phyloP scores from a whole-genome alignment of 2,329 filamentous ascomycete species.

The Monilinia fructicola region DNA sequence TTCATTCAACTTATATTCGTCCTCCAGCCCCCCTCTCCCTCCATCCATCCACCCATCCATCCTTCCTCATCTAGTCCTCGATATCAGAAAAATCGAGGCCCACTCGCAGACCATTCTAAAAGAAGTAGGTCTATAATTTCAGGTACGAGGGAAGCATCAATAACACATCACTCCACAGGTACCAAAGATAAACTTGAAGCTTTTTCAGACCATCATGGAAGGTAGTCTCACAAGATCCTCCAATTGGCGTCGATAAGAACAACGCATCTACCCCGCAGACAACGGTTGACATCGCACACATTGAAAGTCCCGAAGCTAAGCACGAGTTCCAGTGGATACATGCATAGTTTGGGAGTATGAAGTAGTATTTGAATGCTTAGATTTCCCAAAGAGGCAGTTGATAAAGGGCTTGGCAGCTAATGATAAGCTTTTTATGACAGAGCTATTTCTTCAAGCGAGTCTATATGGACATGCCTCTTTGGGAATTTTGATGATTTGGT shows the following conservation, averaged over 20 bases:
- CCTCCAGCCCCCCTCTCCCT: no score
- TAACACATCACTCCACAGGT: not conserved
- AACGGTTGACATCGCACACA: conserved; percentile 3
- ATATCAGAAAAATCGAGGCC: no score
- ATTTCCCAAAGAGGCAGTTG: conserved; percentile 17
- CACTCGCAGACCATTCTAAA: not conserved
- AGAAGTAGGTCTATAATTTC: conserved; percentile 8
- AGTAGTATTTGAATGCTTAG: not conserved
- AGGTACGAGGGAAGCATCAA: conserved; percentile 9
- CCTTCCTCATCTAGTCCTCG: not conserved
- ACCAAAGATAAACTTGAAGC: not conserved
- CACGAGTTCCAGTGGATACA: conserved; percentile 5
- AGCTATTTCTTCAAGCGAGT: conserved; percentile 2
- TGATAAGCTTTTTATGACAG: conserved; percentile 21
- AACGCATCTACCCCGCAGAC: conserved; percentile 4
- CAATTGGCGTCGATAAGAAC: conserved; percentile 17
- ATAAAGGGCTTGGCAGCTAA: not conserved
- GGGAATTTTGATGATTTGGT: conserved; percentile 2
- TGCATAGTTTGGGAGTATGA: conserved; percentile 7
- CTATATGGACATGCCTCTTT: conserved; percentile 18
- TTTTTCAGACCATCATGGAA: conserved; percentile 7
- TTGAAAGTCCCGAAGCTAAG: conserved; percentile 18
- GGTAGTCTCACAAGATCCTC: conserved; percentile 4
- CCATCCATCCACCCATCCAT: no score
- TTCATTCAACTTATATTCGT: not conserved